Percentiles rank a stretch among this genome's conserved stretches.
phyloP scores from a whole-genome alignment of 148 eudicot genomes.

The Oxyria digyna region DNA sequence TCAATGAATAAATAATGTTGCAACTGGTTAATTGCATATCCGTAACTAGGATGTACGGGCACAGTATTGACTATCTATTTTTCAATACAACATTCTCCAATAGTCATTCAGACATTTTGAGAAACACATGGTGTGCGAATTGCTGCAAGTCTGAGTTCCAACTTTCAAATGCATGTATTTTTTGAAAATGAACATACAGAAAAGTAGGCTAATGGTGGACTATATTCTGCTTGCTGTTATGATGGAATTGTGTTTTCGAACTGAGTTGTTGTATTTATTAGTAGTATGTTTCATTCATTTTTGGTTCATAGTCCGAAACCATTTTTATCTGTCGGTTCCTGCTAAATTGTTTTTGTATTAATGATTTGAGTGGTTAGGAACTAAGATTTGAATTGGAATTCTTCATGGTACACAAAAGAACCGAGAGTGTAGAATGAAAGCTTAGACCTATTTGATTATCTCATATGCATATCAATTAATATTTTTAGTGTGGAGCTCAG shows the following conservation, averaged over 20 bases:
- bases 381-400: background rate
- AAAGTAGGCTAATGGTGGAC: background rate
- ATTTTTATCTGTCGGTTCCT: background rate
- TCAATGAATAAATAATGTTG: too few species aligned
- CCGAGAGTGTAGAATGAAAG: too few species aligned
- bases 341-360: background rate
- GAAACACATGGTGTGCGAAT: too few species aligned
- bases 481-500: too few species aligned
- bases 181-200: background rate
- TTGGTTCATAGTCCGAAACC: background rate
- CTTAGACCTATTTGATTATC: too few species aligned
- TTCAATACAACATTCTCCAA: too few species aligned
- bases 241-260: background rate
- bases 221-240: background rate
- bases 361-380: background rate
- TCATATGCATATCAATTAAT: too few species aligned
- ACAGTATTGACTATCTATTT: too few species aligned
- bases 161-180: background rate
- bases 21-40: too few species aligned
- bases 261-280: background rate
- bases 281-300: background rate
- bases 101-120: too few species aligned
- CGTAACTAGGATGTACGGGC: too few species aligned
- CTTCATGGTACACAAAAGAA: slow-evolving; percentile 84
- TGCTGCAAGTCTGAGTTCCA: too few species aligned